Percentiles rank a stretch among this genome's conserved stretches.
Evolutionary conservation across 2,329 filamentous ascomycete genomes (phyloP).

Genomic region (Arthrobotrys musiformis): DNA sequence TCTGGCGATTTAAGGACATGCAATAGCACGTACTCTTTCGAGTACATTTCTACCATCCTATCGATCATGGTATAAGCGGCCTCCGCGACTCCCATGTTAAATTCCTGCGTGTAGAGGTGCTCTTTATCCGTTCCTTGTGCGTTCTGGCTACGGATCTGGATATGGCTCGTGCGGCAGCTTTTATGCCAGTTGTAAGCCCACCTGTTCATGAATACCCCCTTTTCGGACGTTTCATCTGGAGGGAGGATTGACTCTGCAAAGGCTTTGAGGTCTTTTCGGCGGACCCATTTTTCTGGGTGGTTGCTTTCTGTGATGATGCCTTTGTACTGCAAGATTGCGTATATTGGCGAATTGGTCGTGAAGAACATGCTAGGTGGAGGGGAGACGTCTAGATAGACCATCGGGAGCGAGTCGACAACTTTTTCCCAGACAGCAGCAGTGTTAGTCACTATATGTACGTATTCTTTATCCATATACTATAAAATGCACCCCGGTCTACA

Average conservation of each 20-base stretch:
- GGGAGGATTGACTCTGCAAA: neutral
- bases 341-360: neutral
- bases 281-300: neutral
- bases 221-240: neutral
- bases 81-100: neutral
- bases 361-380: too few relatives aligned
- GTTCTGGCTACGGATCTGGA: too few relatives aligned
- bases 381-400: too few relatives aligned
- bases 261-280: neutral
- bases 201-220: neutral
- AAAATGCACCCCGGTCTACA: too few relatives aligned
- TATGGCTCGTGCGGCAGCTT: neutral
- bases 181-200: neutral
- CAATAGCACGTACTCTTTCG: neutral
- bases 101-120: neutral
- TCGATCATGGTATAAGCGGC: conserved; percentile 1
- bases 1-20: neutral
- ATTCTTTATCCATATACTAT: too few relatives aligned
- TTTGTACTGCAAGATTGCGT: neutral
- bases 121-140: neutral
- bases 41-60: neutral
- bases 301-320: neutral
- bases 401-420: too few relatives aligned
- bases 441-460: too few relatives aligned
- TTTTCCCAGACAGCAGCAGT: too few relatives aligned